Evolutionary conservation across 257 asterid species (phyloP).

Genomic region (Rhazya stricta): DNA sequence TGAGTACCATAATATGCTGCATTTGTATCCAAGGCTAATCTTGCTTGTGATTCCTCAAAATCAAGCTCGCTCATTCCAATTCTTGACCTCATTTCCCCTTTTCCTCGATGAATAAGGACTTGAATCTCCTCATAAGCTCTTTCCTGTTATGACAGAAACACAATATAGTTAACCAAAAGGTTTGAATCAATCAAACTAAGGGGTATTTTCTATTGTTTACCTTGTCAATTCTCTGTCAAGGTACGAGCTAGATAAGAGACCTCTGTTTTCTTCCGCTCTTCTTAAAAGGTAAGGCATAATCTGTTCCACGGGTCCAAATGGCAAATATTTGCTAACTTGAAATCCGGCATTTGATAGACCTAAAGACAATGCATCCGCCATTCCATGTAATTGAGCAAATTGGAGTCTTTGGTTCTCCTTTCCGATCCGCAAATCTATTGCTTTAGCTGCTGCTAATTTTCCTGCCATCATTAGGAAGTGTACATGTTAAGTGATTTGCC

Average conservation of each 20-base stretch:
- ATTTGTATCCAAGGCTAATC: conserved; percentile 2
- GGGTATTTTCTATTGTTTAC: conserved; percentile 20
- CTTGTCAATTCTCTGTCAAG: conserved; percentile 60
- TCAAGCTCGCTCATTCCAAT: background rate
- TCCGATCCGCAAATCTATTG: conserved; percentile 47
- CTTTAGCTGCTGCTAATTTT: conserved; percentile 60
- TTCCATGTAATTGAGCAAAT: conserved; percentile 88
- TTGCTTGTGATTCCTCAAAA: background rate
- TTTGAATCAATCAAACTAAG: background rate
- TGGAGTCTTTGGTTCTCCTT: conserved; percentile 42
- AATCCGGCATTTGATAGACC: conserved; percentile 70
- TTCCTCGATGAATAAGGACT: conserved; percentile 13
- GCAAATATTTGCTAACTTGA: conserved; percentile 72
- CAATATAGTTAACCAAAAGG: no score
- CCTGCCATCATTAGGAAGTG: conserved; percentile 29
- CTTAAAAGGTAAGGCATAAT: conserved; percentile 80
- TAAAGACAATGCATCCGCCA: conserved; percentile 71
- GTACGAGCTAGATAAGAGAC: conserved; percentile 52
- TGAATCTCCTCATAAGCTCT: conserved; percentile 51
- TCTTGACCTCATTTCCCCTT: background rate
- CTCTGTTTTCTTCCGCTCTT: conserved; percentile 94
- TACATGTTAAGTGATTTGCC: background rate
- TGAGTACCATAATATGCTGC: background rate
- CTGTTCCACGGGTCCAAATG: conserved; percentile 84
- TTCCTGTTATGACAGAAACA: conserved; percentile 30